Evolutionary conservation across 805 yeast species (phyloP).

Genomic region (Candida fluviatilis): DNA sequence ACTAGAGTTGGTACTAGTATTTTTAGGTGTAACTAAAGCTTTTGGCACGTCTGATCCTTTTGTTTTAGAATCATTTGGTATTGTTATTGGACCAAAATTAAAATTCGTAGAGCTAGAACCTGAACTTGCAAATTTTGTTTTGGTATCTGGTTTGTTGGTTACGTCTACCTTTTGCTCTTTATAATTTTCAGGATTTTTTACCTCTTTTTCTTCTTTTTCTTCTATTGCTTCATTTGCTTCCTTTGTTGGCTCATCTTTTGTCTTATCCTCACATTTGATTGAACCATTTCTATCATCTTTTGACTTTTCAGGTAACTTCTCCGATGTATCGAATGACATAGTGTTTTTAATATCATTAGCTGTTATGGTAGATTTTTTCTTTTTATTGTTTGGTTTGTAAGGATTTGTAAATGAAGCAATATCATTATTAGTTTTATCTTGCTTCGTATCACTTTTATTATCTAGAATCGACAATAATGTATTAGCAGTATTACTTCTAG

Average conservation of each 20-base stretch:
- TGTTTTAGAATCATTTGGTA: background rate
- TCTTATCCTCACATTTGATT: background rate
- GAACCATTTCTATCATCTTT: background rate
- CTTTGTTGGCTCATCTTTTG: slow-evolving; percentile 9
- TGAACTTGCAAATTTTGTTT: background rate
- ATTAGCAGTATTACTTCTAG: slow-evolving; percentile 33
- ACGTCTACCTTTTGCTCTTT: background rate
- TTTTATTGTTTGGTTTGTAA: slow-evolving; percentile 7
- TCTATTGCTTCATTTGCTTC: slow-evolving; percentile 8
- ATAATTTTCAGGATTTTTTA: background rate
- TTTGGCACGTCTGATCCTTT: background rate
- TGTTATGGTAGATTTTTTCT: slow-evolving; percentile 14
- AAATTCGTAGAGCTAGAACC: background rate
- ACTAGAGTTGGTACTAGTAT: background rate
- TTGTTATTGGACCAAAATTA: slow-evolving; percentile 1
- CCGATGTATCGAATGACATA: slow-evolving; percentile 29
- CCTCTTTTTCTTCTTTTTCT: background rate
- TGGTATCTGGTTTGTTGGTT: background rate
- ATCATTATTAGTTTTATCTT: slow-evolving; percentile 18
- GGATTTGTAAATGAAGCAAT: slow-evolving; percentile 32
- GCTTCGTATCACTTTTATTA: slow-evolving; percentile 12
- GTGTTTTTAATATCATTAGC: slow-evolving; percentile 37
- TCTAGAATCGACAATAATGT: slow-evolving; percentile 36
- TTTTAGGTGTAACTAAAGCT: background rate
- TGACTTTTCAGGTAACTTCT: slow-evolving; percentile 15